A percentile compares a stretch with the other conserved stretches of the same genome.
phyloP scores from a whole-genome alignment of 768 basidiomycete genomes.

The Mycena venus region DNA sequence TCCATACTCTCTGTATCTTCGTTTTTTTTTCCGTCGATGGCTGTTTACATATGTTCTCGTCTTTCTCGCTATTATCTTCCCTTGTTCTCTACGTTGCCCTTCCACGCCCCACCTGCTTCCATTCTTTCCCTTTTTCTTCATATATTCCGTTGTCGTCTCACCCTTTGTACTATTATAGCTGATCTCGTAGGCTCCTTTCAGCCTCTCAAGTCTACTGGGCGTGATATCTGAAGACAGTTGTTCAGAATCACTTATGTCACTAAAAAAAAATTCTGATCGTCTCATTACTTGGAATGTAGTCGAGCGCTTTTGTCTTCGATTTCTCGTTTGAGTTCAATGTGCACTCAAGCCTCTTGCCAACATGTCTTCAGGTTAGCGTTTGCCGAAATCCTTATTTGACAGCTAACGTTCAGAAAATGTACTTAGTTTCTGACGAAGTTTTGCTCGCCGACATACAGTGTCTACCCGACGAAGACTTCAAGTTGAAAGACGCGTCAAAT shows the following conservation, averaged over 20 bases:
- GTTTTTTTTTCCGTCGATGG: not conserved
- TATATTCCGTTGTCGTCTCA: not conserved
- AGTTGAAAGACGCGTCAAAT: not conserved
- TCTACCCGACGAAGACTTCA: not conserved
- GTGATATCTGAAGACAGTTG: too few relatives aligned
- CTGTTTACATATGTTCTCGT: not conserved
- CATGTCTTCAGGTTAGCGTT: not conserved
- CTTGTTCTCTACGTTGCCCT: not conserved
- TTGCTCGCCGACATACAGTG: not conserved
- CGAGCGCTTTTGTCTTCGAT: too few relatives aligned
- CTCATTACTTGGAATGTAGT: too few relatives aligned
- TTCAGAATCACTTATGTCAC: too few relatives aligned
- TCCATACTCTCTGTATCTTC: not conserved
- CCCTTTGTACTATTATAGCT: not conserved
- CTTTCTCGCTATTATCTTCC: not conserved
- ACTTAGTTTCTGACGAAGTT: not conserved
- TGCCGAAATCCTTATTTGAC: not conserved
- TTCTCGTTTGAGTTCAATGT: too few relatives aligned
- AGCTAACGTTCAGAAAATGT: not conserved
- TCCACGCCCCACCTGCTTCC: not conserved
- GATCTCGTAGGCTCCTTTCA: not conserved
- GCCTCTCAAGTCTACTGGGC: not conserved
- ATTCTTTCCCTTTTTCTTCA: not conserved
- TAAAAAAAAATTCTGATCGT: too few relatives aligned
- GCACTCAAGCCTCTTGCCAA: not conserved